phyloP scores from a whole-genome alignment of 163 green algal genomes.

The Chlamydomonas reinhardtii region DNA sequence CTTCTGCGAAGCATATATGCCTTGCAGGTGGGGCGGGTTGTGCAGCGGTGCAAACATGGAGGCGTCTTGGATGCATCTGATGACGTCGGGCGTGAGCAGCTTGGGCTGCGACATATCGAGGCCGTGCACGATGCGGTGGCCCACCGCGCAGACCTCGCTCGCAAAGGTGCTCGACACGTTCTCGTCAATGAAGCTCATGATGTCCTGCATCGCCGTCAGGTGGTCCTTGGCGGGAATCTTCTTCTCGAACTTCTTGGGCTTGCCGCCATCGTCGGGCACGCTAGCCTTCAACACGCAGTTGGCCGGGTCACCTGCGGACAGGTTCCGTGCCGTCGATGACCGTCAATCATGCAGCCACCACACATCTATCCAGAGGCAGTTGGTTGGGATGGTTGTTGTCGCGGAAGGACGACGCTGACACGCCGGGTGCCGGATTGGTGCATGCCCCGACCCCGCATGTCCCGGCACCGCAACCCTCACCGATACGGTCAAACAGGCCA shows the following conservation, averaged over 20 bases:
- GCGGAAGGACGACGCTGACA: too few relatives aligned
- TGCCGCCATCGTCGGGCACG: constrained; percentile 9
- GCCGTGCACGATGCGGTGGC: constrained; percentile 91
- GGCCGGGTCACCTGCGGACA: neutral
- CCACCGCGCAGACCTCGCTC: constrained; percentile 64
- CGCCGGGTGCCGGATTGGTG: too few relatives aligned
- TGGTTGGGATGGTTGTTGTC: too few relatives aligned
- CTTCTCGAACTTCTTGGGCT: constrained; percentile 31
- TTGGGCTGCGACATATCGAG: constrained; percentile 56
- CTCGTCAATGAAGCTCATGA: constrained; percentile 44
- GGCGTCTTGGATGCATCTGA: constrained; percentile 69
- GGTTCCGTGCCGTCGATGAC: neutral
- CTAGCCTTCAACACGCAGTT: constrained; percentile 41
- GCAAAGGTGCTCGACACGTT: neutral
- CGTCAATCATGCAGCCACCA: too few relatives aligned
- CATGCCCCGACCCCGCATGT: too few relatives aligned
- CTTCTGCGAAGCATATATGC: constrained; percentile 54
- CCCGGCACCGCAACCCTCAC: neutral
- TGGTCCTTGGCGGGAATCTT: constrained; percentile 42
- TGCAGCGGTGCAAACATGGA: constrained; percentile 86
- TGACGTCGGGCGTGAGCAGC: constrained; percentile 70
- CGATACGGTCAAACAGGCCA: constrained; percentile 51
- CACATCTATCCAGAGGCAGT: too few relatives aligned
- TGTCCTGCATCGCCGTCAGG: constrained; percentile 33
- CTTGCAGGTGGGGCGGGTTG: constrained; percentile 77